These are phyloP conservation scores for Aureobasidium sp. DNA, from an alignment of 2,329 filamentous ascomycete species.

Conservation along the genomic window DNA sequence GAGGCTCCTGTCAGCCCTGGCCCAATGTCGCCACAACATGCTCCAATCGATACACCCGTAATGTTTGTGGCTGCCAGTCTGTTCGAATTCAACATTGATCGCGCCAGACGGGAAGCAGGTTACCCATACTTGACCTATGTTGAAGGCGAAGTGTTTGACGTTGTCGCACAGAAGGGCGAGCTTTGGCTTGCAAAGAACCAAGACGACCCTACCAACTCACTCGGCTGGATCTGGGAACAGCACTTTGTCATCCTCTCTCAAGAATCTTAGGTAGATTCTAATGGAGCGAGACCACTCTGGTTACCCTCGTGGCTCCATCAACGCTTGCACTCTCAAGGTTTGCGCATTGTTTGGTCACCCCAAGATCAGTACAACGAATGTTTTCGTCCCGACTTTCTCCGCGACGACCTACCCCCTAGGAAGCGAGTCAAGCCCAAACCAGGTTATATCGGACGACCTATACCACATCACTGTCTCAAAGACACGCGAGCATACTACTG, in stretches of 20 bases:
- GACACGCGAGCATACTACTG: neutral
- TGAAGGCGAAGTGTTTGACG: slow-evolving; percentile 66
- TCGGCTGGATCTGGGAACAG: slow-evolving; percentile 99
- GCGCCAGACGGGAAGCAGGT: slow-evolving; percentile 82
- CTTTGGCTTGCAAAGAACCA: slow-evolving; percentile 97
- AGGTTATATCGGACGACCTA: slow-evolving; percentile 1
- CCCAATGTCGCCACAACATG: slow-evolving; percentile 20
- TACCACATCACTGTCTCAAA: neutral
- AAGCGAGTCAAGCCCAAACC: neutral
- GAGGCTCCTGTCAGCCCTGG: slow-evolving; percentile 40
- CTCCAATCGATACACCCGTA: slow-evolving; percentile 38
- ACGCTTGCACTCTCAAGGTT: neutral
- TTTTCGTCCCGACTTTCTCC: neutral
- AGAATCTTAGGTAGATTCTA: slow-evolving; percentile 13
- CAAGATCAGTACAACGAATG: neutral
- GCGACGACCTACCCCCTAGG: neutral
- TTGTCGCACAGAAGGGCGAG: slow-evolving; percentile 94
- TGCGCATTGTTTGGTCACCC: neutral
- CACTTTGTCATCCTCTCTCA: slow-evolving; percentile 56
- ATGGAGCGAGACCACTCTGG: neutral
- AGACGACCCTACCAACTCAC: slow-evolving; percentile 69
- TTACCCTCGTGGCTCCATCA: neutral
- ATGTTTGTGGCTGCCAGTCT: slow-evolving; percentile 88
- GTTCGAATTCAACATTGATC: slow-evolving; percentile 95
- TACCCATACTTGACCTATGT: slow-evolving; percentile 96